Conservation (phyloP, 2,329 filamentous ascomycete species). For the Venturia carpophila region DNA sequence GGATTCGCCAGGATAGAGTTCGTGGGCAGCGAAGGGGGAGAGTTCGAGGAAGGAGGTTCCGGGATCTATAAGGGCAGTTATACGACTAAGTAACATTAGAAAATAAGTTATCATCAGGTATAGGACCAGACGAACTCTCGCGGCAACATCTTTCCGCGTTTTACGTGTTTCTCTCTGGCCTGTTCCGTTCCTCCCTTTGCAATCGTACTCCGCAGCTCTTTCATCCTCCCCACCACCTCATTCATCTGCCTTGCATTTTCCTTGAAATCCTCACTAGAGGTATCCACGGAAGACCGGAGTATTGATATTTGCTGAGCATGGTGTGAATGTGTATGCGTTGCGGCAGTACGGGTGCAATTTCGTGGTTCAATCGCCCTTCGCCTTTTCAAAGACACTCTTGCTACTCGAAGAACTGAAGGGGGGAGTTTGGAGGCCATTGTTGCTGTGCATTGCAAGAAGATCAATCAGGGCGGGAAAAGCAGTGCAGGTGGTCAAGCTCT, state of each 20-base stretch:
- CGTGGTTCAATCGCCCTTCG: not conserved
- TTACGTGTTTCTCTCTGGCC: conserved; percentile 78
- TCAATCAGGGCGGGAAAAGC: not conserved
- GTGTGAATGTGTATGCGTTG: conserved; percentile 71
- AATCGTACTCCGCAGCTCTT: conserved; percentile 61
- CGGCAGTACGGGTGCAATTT: conserved; percentile 35
- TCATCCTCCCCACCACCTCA: conserved; percentile 60
- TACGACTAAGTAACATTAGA: conserved; percentile 40
- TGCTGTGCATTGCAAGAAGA: not conserved
- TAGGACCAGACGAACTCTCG: conserved; percentile 48
- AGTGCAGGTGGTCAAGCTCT: conserved; percentile 4
- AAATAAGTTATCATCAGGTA: not conserved
- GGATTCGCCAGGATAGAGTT: conserved; percentile 78
- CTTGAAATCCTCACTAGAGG: conserved; percentile 66
- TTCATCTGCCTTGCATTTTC: conserved; percentile 75
- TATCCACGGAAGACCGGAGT: conserved; percentile 68
- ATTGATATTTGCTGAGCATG: conserved; percentile 79
- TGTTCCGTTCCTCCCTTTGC: conserved; percentile 72
- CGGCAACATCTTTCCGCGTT: conserved; percentile 88
- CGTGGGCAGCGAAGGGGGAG: conserved; percentile 82
- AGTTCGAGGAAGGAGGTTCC: conserved; percentile 88
- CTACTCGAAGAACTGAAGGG: not conserved
- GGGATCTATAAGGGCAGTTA: conserved; percentile 79
- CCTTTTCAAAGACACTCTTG: not conserved
- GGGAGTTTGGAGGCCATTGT: conserved; percentile 11